A percentile compares a stretch with the other conserved stretches of the same genome.
Conservation (phyloP, 179 eudicot genomes). For the Spinacia oleracea region DNA sequence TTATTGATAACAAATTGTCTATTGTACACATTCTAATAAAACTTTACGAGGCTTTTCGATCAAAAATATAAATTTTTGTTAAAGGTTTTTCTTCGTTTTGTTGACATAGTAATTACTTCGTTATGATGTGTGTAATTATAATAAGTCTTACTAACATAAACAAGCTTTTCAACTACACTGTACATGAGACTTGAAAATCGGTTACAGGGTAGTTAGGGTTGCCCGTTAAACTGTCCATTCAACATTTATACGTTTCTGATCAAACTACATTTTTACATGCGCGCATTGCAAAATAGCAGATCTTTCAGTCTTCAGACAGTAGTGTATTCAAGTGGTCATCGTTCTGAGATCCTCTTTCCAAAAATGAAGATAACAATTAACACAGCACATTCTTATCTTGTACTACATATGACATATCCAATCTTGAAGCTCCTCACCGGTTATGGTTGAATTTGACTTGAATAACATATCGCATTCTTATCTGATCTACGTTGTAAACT, state of each 20-base stretch:
- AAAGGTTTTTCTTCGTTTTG: too few species aligned
- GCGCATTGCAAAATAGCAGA: background rate
- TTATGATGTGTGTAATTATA: too few species aligned
- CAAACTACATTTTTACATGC: too few species aligned
- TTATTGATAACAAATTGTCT: too few species aligned
- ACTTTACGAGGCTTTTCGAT: too few species aligned
- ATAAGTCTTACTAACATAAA: too few species aligned
- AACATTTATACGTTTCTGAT: background rate
- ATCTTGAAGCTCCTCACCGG: conserved; percentile 25
- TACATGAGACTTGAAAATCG: too few species aligned
- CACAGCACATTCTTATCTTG: background rate
- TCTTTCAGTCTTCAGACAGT: background rate
- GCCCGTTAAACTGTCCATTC: background rate
- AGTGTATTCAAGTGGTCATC: background rate
- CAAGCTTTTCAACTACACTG: too few species aligned
- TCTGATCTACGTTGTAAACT: conserved; percentile 93
- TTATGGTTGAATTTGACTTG: conserved; percentile 80
- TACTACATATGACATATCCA: background rate
- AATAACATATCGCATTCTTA: conserved; percentile 87
- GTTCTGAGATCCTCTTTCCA: background rate
- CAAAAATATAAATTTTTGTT: too few species aligned
- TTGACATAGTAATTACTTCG: too few species aligned
- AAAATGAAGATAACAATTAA: background rate
- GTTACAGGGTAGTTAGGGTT: background rate
- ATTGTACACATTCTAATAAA: too few species aligned